A percentile compares a stretch with the other conserved stretches of the same genome.
Evolutionary conservation across 176 grass and related monocot species (phyloP).

Genomic region (Alopecurus myosuroides): DNA sequence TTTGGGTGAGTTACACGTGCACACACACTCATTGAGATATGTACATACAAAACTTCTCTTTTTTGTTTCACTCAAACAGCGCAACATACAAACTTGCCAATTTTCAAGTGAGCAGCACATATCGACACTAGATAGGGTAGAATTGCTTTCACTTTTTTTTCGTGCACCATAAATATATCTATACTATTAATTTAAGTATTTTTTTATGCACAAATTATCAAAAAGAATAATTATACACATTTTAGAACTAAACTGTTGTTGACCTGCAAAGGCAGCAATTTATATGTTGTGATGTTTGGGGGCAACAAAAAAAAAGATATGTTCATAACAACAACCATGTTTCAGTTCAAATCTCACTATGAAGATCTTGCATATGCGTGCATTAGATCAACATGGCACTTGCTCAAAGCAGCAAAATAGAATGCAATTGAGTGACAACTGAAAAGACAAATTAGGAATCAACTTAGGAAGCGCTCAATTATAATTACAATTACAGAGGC

Average conservation of each 20-base stretch:
- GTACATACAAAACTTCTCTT: too few species aligned
- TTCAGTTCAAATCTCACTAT: background rate
- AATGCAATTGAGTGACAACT: background rate
- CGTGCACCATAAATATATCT: too few species aligned
- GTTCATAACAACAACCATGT: background rate
- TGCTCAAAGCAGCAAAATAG: background rate
- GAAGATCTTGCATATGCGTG: background rate
- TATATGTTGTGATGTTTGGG: background rate
- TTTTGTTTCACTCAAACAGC: too few species aligned
- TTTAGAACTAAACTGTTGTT: background rate
- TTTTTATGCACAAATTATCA: too few species aligned
- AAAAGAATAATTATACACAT: too few species aligned
- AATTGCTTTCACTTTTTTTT: background rate
- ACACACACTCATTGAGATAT: too few species aligned
- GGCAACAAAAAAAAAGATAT: background rate
- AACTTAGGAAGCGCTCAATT: conserved; percentile 32
- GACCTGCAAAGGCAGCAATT: background rate
- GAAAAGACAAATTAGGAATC: background rate
- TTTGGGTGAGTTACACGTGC: too few species aligned
- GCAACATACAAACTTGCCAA: too few species aligned
- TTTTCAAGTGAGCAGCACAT: background rate
- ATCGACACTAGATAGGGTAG: background rate
- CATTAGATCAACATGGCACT: background rate
- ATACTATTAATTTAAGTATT: too few species aligned
- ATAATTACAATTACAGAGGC: conserved; percentile 51